Evolutionary conservation across 805 yeast genomes (phyloP).

Genomic region (Myxozyma neglecta): DNA sequence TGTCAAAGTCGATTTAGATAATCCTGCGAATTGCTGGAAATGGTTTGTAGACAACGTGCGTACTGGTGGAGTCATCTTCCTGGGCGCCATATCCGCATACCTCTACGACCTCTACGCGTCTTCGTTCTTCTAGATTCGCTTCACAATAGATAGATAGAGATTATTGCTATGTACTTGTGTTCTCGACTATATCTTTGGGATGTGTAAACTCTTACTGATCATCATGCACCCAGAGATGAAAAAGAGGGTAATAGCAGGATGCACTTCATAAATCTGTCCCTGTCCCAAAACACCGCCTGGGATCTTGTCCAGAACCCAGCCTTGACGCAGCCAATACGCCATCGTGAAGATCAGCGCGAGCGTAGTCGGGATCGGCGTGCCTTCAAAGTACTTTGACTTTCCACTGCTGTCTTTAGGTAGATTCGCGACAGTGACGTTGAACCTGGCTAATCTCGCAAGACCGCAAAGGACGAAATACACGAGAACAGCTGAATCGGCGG

Average conservation of each 20-base stretch:
- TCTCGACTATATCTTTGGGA: conserved; percentile 70
- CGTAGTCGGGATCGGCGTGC: conserved; percentile 92
- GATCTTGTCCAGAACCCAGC: conserved; percentile 46
- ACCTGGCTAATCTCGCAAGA: conserved; percentile 88
- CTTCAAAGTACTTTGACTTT: conserved; percentile 89
- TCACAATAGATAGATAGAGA: background rate
- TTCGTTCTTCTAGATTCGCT: background rate
- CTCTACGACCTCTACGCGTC: conserved; percentile 7
- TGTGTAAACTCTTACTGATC: conserved; percentile 85
- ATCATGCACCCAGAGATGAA: conserved; percentile 83
- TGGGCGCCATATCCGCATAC: conserved; percentile 44
- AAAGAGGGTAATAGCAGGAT: conserved; percentile 64
- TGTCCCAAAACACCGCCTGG: conserved; percentile 65
- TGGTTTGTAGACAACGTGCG: conserved; percentile 73
- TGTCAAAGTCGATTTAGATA: conserved; percentile 69
- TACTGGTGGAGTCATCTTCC: conserved; percentile 49
- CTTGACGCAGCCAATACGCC: conserved; percentile 63
- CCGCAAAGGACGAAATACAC: conserved; percentile 91
- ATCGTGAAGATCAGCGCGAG: conserved; percentile 69
- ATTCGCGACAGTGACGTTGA: conserved; percentile 89
- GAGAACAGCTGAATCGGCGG: conserved; percentile 72
- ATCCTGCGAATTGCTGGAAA: conserved; percentile 79
- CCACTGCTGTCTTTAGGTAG: conserved; percentile 86
- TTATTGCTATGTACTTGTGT: background rate
- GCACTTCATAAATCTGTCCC: conserved; percentile 68